These are phyloP conservation scores for Fusarium algeriense DNA, from an alignment of 2,329 filamentous ascomycete species.

Conservation along the genomic window DNA sequence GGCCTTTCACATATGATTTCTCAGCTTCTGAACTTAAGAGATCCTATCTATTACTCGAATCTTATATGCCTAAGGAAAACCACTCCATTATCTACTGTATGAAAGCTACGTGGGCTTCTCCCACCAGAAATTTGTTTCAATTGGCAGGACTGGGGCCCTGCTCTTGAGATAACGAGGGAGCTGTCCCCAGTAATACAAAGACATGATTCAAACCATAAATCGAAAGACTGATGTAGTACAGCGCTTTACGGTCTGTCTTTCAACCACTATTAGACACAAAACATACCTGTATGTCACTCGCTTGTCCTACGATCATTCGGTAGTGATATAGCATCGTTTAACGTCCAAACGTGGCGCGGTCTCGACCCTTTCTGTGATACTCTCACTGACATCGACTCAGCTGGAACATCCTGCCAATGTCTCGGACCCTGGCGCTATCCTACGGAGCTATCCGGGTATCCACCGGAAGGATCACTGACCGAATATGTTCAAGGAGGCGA, in stretches of 20 bases:
- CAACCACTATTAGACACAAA: background rate
- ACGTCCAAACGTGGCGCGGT: background rate
- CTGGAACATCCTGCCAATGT: background rate
- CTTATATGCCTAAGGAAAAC: no score
- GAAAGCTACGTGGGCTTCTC: background rate
- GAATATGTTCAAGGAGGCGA: background rate
- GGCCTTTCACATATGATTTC: no score
- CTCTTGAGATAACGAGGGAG: fast-evolving
- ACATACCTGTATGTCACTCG: background rate
- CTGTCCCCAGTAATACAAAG: background rate
- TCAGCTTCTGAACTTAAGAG: no score
- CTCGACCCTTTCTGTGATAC: background rate
- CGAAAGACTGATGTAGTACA: background rate
- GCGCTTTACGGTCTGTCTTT: background rate
- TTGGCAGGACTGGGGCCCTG: background rate
- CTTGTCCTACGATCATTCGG: fast-evolving
- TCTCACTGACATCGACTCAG: background rate
- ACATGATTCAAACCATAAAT: background rate
- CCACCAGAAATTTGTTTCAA: background rate
- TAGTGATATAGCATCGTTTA: background rate
- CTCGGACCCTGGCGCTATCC: fast-evolving
- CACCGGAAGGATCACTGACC: background rate
- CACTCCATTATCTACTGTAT: no score
- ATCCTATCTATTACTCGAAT: no score
- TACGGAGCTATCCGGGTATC: background rate